Percentiles rank a stretch among this genome's conserved stretches.
Evolutionary conservation across 2,329 filamentous ascomycete genomes (phyloP).

Genomic region (Dothidotthia symphoricarpi): DNA sequence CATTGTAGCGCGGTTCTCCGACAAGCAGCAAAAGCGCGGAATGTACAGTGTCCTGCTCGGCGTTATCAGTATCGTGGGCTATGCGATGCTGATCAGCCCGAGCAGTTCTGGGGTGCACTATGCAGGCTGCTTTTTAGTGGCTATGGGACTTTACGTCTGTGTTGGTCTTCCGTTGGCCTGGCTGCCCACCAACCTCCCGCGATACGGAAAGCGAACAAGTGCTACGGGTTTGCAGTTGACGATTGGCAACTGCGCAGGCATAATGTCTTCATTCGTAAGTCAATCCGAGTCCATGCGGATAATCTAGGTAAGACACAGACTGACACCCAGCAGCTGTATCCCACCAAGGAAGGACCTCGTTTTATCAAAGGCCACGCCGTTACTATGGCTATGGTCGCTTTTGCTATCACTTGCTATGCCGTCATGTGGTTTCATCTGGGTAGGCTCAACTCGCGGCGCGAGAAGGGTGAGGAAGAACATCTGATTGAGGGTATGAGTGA

Average conservation of each 20-base stretch:
- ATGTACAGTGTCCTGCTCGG: constrained; percentile 64
- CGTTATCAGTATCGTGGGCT: constrained; percentile 63
- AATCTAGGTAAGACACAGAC: neutral
- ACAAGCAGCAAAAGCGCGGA: constrained; percentile 64
- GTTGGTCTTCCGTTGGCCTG: constrained; percentile 58
- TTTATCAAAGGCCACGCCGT: constrained; percentile 55
- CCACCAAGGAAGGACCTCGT: constrained; percentile 44
- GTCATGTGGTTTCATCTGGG: constrained; percentile 42
- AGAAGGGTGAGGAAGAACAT: constrained; percentile 43
- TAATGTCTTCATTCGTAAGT: constrained; percentile 69
- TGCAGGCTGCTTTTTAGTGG: constrained; percentile 74
- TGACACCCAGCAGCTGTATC: constrained; percentile 45
- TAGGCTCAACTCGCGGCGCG: constrained; percentile 40
- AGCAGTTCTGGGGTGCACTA: constrained; percentile 64
- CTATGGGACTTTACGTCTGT: constrained; percentile 66
- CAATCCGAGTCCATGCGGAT: neutral
- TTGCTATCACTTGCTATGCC: constrained; percentile 40
- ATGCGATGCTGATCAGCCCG: constrained; percentile 64
- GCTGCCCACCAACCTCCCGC: constrained; percentile 66
- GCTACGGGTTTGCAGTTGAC: constrained; percentile 70
- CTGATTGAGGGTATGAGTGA: constrained; percentile 43
- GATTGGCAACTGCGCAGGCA: constrained; percentile 67
- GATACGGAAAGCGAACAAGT: constrained; percentile 74
- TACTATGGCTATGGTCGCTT: constrained; percentile 51
- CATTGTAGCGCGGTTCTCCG: constrained; percentile 63